Percentiles rank a stretch among this genome's conserved stretches.
These are phyloP conservation scores for Mycena kentingensis DNA, from an alignment of 768 basidiomycete species.

Conservation along the genomic window DNA sequence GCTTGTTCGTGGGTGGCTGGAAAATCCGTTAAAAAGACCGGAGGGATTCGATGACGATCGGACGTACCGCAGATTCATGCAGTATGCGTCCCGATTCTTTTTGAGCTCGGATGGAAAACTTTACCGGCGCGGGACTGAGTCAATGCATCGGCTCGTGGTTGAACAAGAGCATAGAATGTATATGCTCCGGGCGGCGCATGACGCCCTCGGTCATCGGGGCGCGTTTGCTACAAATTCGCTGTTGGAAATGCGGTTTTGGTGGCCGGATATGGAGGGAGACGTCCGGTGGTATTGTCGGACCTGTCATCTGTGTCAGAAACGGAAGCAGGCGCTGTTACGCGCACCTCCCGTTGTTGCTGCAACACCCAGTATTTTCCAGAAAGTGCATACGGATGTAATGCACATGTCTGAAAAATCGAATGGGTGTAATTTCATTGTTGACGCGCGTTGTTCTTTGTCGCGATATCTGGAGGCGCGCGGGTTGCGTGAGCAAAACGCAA, in stretches of 20 bases:
- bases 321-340: conserved; percentile 21
- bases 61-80: neutral
- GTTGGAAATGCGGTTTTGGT: conserved; percentile 24
- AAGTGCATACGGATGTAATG: too few species aligned
- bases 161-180: neutral
- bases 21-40: neutral
- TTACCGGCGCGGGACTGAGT: neutral
- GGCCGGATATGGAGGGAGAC: conserved; percentile 24
- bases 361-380: conserved; percentile 28
- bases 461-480: conserved; percentile 25
- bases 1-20: neutral
- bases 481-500: conserved; percentile 23
- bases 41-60: neutral
- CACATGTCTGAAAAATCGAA: too few species aligned
- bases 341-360: conserved; percentile 31
- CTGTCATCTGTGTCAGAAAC: conserved; percentile 35
- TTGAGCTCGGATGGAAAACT: neutral
- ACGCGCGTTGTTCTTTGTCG: conserved; percentile 26
- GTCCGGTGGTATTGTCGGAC: conserved; percentile 33
- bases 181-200: conserved; percentile 12
- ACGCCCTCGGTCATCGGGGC: too few species aligned
- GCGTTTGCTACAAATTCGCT: conserved; percentile 1
- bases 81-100: neutral
- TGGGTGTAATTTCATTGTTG: too few species aligned
- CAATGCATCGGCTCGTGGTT: neutral